Percentiles rank a stretch among this genome's conserved stretches.
Conservation (phyloP, 164 flowering plant genomes). For the Umbilicus rupestris region DNA sequence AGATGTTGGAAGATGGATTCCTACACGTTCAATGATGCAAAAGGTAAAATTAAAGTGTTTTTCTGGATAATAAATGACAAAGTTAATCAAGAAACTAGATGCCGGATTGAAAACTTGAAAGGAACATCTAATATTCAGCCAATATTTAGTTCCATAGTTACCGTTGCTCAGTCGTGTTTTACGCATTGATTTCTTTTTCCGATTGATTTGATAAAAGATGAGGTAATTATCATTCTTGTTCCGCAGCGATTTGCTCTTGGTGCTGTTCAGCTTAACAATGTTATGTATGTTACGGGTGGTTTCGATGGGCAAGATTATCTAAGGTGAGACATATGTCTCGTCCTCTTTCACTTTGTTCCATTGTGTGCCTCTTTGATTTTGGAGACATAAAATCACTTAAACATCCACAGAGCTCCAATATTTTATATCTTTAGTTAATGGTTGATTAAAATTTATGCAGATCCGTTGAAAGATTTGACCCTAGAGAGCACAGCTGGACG, state of each 20-base stretch:
- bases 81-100: not conserved
- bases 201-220: too few species aligned
- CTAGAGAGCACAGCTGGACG: constrained; percentile 72
- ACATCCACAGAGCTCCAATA: not conserved
- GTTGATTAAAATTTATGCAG: constrained; percentile 23
- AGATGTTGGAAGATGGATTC: constrained; percentile 61
- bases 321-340: constrained; percentile 34
- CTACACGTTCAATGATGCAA: constrained; percentile 57
- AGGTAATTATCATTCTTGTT: not conserved
- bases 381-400: not conserved
- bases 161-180: not conserved
- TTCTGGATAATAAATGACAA: not conserved
- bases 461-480: constrained; percentile 79
- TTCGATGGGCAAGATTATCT: constrained; percentile 70
- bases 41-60: constrained; percentile 32
- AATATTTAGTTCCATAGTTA: too few species aligned
- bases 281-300: constrained; percentile 79
- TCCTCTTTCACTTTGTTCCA: not conserved
- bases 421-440: not conserved
- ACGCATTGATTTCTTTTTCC: not conserved
- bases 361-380: not conserved
- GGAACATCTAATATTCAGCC: not conserved
- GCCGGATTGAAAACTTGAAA: not conserved
- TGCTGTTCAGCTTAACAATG: constrained; percentile 67
- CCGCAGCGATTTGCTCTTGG: constrained; percentile 74